phyloP scores from a whole-genome alignment of 192 early-diverging fungal genomes.

The Podochytrium sp. region DNA sequence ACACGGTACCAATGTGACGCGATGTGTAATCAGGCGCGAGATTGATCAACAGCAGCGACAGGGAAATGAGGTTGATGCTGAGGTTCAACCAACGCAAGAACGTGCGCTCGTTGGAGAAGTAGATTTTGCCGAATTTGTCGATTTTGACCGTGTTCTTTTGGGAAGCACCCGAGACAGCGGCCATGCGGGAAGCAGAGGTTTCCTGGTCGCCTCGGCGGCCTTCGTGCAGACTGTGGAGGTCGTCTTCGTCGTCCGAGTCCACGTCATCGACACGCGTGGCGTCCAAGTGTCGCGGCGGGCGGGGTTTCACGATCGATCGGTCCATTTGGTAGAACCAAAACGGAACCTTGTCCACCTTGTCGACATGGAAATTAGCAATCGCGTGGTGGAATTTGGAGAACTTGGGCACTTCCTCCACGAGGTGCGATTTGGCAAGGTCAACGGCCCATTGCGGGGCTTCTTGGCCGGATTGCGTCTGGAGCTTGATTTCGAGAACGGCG shows the following conservation, averaged over 20 bases:
- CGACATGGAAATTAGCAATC: conserved; percentile 69
- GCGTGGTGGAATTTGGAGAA: conserved; percentile 97
- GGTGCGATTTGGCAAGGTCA: conserved; percentile 83
- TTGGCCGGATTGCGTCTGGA: conserved; percentile 91
- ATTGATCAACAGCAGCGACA: conserved; percentile 23
- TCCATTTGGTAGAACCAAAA: conserved; percentile 96
- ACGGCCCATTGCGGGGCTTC: conserved; percentile 90
- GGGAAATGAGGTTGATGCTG: conserved; percentile 16
- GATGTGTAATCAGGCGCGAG: conserved; percentile 15
- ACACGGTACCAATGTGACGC: conserved; percentile 2
- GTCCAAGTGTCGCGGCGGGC: conserved; percentile 18
- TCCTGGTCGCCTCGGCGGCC: no score
- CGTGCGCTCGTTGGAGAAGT: conserved; percentile 94
- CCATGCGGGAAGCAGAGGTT: background rate
- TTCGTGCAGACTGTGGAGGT: background rate
- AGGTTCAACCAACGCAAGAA: conserved; percentile 91
- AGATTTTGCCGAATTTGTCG: conserved; percentile 70
- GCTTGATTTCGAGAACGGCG: conserved; percentile 92
- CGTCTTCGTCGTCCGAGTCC: conserved; percentile 31
- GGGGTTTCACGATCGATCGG: conserved; percentile 83
- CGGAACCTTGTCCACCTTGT: conserved; percentile 78
- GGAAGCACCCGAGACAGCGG: background rate
- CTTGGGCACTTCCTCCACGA: conserved; percentile 91
- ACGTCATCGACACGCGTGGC: conserved; percentile 19
- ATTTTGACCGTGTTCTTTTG: conserved; percentile 31